Evolutionary conservation across 2,329 filamentous ascomycete species (phyloP).

Genomic region (Calonectria leucothoes): DNA sequence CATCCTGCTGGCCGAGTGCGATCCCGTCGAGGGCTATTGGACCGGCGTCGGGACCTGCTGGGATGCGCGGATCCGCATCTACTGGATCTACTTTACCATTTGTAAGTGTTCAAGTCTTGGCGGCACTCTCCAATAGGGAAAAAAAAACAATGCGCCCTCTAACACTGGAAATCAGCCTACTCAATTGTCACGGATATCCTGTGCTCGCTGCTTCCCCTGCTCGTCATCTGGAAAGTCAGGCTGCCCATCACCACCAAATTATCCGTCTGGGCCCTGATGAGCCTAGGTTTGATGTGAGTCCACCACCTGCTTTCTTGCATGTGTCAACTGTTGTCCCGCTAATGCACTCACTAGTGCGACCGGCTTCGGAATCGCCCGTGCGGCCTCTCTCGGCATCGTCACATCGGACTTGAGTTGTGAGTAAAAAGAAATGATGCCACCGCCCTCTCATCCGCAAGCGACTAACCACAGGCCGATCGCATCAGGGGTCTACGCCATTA

Average conservation of each 20-base stretch:
- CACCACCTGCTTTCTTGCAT: not conserved
- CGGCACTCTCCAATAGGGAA: not conserved
- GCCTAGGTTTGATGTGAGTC: constrained; percentile 41
- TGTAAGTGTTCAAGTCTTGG: constrained; percentile 16
- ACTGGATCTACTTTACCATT: constrained; percentile 48
- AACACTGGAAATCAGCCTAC: constrained; percentile 24
- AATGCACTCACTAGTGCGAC: constrained; percentile 27
- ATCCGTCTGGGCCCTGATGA: constrained; percentile 47
- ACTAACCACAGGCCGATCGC: not conserved
- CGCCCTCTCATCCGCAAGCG: too few relatives aligned
- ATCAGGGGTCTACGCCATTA: constrained; percentile 47
- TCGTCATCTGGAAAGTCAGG: constrained; percentile 48
- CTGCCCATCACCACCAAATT: constrained; percentile 46
- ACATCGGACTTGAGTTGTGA: constrained; percentile 38
- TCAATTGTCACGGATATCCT: constrained; percentile 34
- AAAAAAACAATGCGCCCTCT: not conserved
- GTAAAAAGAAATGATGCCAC: not conserved
- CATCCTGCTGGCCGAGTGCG: constrained; percentile 48
- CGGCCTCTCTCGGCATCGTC: constrained; percentile 31
- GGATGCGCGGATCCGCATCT: constrained; percentile 47
- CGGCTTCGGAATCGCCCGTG: constrained; percentile 35
- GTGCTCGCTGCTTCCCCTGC: constrained; percentile 43
- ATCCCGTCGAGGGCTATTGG: constrained; percentile 46
- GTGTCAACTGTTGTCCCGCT: not conserved
- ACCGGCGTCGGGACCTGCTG: constrained; percentile 44